A percentile compares a stretch with the other conserved stretches of the same genome.
Conservation (phyloP, 2,329 filamentous ascomycete species). For the Trichoderma atrobrunneum region DNA sequence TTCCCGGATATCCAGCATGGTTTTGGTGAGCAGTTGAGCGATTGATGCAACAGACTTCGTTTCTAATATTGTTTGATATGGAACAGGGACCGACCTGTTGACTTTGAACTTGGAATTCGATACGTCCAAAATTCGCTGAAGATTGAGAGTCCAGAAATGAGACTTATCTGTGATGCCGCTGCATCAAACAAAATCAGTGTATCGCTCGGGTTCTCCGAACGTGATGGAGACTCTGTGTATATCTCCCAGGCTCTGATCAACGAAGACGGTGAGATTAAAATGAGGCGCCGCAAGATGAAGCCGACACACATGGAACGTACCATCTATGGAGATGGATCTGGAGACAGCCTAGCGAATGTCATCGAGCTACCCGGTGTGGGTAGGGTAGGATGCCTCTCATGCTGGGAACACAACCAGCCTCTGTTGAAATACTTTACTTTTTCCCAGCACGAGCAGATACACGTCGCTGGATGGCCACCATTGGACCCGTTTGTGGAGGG, state of each 20-base stretch:
- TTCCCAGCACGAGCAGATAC: slow-evolving; percentile 23
- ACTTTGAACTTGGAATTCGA: neutral
- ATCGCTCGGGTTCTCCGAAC: slow-evolving; percentile 44
- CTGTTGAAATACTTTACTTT: slow-evolving; percentile 22
- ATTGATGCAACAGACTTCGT: neutral
- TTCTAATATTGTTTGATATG: neutral
- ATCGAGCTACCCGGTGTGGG: slow-evolving; percentile 44
- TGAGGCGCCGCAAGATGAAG: slow-evolving; percentile 47
- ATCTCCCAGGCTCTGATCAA: slow-evolving; percentile 51
- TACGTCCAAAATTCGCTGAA: neutral
- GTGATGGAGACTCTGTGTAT: slow-evolving; percentile 41
- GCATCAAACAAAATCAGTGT: neutral
- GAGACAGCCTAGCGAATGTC: slow-evolving; percentile 39
- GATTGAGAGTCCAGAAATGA: neutral
- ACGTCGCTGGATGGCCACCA: slow-evolving; percentile 26
- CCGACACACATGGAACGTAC: slow-evolving; percentile 44
- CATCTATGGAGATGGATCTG: slow-evolving; percentile 52
- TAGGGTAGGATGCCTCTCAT: slow-evolving; percentile 50
- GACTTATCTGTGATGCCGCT: neutral
- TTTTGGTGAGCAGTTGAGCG: neutral
- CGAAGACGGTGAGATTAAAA: slow-evolving; percentile 40
- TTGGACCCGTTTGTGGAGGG: neutral
- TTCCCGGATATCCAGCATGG: neutral
- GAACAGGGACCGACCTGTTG: neutral
- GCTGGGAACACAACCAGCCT: slow-evolving; percentile 47